Evolutionary conservation across 306 rosid genomes (phyloP), one percentile per base, ranked within the genome.

Genomic region (Ormosia semicastrata): DNA sequence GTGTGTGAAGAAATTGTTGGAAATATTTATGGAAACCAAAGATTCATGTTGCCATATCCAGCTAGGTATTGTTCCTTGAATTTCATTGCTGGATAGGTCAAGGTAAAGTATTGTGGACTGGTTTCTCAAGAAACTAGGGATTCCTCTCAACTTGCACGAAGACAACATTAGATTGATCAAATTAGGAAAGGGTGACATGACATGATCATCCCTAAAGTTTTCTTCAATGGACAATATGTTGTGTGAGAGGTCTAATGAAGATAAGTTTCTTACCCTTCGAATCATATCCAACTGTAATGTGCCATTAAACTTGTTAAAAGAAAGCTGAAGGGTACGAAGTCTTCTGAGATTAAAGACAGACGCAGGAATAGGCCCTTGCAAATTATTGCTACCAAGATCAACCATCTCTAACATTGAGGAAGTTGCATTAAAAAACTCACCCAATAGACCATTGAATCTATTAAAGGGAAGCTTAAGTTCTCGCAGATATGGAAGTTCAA

Each of bases 271-370:
- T 0, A 89, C 18, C 14, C 50, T 57, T 12, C 17, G 32, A 63
- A 91, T 24, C 50, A 0, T 0, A 9, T 71, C 46, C 2, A 91
- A 66, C 0, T 50, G 8, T n/a, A 87, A 2, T 0, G 75, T 66
- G 54, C 94, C 97, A 0, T 14, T 84, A 8, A 91, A 80, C 36
- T 88, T 91, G 89, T 93, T 91, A 5, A 40, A 66, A 34, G 91
- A 18, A 52, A 93, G 88, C 18, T 17, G 75, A 33, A 90, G 80
- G 3, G 40, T 1, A 9, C 24, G 56, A 0, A 91, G 88, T 57
- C 5, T 49, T 17, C 11, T 30, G 5, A 86, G 79, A 2, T 79
- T 2, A 3, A 82, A 86, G 32, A 93, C 3, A 2, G 81, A 86
- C 40, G 0, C 0, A 0, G 90, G 94, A 50, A 93, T 50, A 2